A percentile compares a stretch with the other conserved stretches of the same genome.
phyloP scores from a whole-genome alignment of 2,329 filamentous ascomycete species.

The Ophiostoma australiae region DNA sequence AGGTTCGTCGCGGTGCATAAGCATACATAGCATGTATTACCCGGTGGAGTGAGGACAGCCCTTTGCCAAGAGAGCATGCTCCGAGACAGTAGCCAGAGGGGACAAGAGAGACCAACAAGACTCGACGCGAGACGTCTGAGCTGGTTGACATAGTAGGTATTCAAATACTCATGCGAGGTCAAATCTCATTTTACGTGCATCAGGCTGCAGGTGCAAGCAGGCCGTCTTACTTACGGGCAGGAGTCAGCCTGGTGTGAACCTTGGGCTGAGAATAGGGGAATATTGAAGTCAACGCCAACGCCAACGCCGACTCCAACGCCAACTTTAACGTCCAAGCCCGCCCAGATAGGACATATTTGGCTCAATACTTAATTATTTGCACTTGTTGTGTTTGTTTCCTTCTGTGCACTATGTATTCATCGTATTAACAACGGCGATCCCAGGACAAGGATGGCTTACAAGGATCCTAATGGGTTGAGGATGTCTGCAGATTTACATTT shows the following conservation, averaged over 20 bases:
- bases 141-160: not conserved
- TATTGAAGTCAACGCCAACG: not conserved
- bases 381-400: no score
- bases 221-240: not conserved
- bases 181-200: slow-evolving; percentile 4
- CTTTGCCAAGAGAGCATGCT: not conserved
- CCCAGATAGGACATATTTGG: not conserved
- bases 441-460: not conserved
- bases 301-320: not conserved
- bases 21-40: not conserved
- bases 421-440: not conserved
- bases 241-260: not conserved
- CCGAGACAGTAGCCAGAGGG: not conserved
- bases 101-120: not conserved
- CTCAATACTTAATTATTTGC: not conserved
- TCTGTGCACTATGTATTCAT: no score
- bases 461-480: not conserved
- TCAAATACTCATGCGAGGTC: not conserved
- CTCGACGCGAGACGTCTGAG: not conserved
- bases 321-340: no score
- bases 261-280: not conserved
- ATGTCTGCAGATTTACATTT: not conserved
- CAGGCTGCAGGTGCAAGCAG: not conserved
- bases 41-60: not conserved
- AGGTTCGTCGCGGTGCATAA: not conserved